Evolutionary conservation across 495 filamentous ascomycete species (phyloP).

Genomic region (Penicillium silybi): DNA sequence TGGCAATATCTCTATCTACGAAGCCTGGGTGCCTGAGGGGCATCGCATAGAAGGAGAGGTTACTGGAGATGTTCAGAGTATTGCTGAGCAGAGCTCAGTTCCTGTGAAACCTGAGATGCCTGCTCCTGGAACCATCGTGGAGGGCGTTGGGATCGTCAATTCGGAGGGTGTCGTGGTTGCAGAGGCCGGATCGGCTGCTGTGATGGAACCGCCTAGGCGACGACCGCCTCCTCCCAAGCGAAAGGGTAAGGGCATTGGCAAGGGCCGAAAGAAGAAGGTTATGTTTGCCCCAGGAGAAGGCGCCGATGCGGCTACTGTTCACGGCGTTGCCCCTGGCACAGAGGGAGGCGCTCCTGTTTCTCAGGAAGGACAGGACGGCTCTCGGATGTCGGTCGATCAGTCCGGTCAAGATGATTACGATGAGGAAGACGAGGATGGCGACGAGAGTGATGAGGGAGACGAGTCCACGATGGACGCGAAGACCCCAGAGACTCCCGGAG

Average conservation of each 20-base stretch:
- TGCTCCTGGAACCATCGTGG: slow-evolving; percentile 55
- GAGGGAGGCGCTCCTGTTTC: slow-evolving; percentile 12
- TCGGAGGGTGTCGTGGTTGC: slow-evolving; percentile 59
- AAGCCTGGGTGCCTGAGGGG: slow-evolving; percentile 75
- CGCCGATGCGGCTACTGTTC: slow-evolving; percentile 31
- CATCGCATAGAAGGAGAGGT: slow-evolving; percentile 80
- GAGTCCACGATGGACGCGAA: slow-evolving; percentile 52
- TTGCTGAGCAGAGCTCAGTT: slow-evolving; percentile 27
- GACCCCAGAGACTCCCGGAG: slow-evolving; percentile 38
- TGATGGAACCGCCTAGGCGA: slow-evolving; percentile 47
- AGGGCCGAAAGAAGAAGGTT: slow-evolving; percentile 66
- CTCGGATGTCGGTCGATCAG: slow-evolving; percentile 34
- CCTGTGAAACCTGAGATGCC: slow-evolving; percentile 44
- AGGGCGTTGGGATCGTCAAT: slow-evolving; percentile 60
- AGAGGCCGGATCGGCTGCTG: slow-evolving; percentile 41
- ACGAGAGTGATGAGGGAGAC: slow-evolving; percentile 56
- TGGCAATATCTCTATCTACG: slow-evolving; percentile 75
- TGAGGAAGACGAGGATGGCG: slow-evolving; percentile 40
- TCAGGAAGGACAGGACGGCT: slow-evolving; percentile 37
- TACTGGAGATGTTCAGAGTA: slow-evolving; percentile 47
- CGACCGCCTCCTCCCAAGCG: slow-evolving; percentile 73
- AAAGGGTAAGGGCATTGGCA: slow-evolving; percentile 65
- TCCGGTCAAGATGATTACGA: slow-evolving; percentile 42
- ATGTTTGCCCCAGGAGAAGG: slow-evolving; percentile 47
- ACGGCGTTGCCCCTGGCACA: slow-evolving; percentile 29